A percentile compares a stretch with the other conserved stretches of the same genome.
phyloP scores from a whole-genome alignment of 2,329 filamentous ascomycete genomes.

The Leptosphaerulina australis region DNA sequence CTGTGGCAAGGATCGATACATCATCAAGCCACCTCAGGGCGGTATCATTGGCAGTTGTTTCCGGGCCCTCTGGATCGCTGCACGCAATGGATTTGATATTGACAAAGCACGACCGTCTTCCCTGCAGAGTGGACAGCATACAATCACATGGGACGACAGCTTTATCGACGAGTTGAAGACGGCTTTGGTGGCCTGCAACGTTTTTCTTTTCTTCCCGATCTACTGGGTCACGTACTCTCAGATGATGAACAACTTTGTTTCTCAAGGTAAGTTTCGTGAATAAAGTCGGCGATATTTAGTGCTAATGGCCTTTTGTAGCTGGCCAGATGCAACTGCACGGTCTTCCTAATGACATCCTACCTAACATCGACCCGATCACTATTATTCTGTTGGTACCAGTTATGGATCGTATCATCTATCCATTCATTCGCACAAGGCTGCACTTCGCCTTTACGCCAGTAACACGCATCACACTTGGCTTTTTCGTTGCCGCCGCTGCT shows the following conservation, averaged over 20 bases:
- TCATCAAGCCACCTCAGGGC: slow-evolving; percentile 48
- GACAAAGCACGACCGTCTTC: slow-evolving; percentile 69
- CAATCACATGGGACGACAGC: slow-evolving; percentile 67
- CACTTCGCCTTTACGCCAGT: slow-evolving; percentile 56
- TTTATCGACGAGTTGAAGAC: slow-evolving; percentile 76
- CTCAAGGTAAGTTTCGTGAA: slow-evolving; percentile 44
- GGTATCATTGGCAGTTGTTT: slow-evolving; percentile 55
- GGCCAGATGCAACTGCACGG: slow-evolving; percentile 55
- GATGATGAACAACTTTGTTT: slow-evolving; percentile 58
- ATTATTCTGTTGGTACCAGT: slow-evolving; percentile 56
- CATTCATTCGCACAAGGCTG: slow-evolving; percentile 49
- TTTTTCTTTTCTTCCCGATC: slow-evolving; percentile 62
- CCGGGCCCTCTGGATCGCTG: slow-evolving; percentile 63
- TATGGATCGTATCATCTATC: slow-evolving; percentile 54
- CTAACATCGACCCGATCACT: slow-evolving; percentile 55
- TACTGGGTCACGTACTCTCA: slow-evolving; percentile 55
- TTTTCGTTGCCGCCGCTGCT: slow-evolving; percentile 59
- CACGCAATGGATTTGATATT: slow-evolving; percentile 58
- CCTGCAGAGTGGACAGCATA: slow-evolving; percentile 48
- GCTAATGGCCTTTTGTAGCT: slow-evolving; percentile 31
- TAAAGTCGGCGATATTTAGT: background rate
- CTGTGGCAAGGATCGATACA: slow-evolving; percentile 41
- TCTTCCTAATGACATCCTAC: slow-evolving; percentile 57
- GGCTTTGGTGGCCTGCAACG: slow-evolving; percentile 69
- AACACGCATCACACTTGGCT: slow-evolving; percentile 60